A percentile compares a stretch with the other conserved stretches of the same genome.
phyloP scores from a whole-genome alignment of 352 stramenopile genomes.

The Pythium aquatile region DNA sequence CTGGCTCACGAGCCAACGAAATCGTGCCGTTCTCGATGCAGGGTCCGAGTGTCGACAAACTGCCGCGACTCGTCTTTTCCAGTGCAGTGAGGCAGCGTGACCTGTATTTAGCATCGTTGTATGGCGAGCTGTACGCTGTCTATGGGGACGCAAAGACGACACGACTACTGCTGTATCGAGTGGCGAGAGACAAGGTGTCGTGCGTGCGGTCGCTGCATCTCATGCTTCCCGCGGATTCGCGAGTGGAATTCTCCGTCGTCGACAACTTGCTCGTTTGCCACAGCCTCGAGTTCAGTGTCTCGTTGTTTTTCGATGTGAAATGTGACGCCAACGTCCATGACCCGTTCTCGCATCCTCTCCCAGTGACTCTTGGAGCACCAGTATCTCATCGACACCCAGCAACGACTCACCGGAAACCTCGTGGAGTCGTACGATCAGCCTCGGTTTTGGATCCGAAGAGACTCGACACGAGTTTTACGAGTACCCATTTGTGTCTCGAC shows the following conservation, averaged over 20 bases:
- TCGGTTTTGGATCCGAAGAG: constrained; percentile 2
- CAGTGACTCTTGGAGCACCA: constrained; percentile 49
- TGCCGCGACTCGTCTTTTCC: constrained; percentile 73
- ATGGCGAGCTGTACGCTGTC: constrained; percentile 63
- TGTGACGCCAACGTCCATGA: constrained; percentile 54
- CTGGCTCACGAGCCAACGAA: constrained; percentile 72
- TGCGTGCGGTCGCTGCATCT: constrained; percentile 78
- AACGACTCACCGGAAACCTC: neutral
- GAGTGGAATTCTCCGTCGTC: constrained; percentile 70
- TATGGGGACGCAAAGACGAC: constrained; percentile 55
- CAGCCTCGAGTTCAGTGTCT: constrained; percentile 78
- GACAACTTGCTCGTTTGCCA: constrained; percentile 85
- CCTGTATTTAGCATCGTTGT: constrained; percentile 65
- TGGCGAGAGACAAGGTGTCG: constrained; percentile 56
- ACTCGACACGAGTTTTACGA: neutral
- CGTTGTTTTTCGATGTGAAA: constrained; percentile 78
- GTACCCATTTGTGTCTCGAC: neutral
- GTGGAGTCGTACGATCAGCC: neutral
- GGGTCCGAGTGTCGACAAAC: constrained; percentile 57
- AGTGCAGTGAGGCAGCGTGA: constrained; percentile 47
- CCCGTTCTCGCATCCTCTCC: constrained; percentile 70
- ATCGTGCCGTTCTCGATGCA: constrained; percentile 71
- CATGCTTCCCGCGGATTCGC: constrained; percentile 55
- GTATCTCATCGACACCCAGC: neutral
- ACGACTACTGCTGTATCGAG: constrained; percentile 72